phyloP scores from a whole-genome alignment of 225 moss, liverwort and hornwort species.

The Climacium dendroides region DNA sequence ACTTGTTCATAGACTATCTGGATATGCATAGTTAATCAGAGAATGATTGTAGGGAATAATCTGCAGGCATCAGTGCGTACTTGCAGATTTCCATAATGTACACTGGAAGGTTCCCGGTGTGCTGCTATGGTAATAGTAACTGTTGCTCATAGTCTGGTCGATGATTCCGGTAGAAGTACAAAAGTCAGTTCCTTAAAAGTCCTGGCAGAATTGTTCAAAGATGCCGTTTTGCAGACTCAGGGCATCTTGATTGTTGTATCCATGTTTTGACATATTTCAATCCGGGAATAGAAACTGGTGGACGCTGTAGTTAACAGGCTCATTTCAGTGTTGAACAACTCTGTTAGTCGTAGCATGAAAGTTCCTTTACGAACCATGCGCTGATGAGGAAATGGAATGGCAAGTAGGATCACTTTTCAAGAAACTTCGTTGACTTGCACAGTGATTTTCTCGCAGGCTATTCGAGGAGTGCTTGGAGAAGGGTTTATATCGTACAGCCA shows the following conservation, averaged over 20 bases:
- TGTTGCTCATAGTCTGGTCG: neutral
- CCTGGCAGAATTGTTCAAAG: neutral
- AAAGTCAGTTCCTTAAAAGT: neutral
- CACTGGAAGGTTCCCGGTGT: neutral
- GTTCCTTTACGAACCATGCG: neutral
- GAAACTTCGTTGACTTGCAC: neutral
- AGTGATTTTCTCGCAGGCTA: constrained; percentile 35
- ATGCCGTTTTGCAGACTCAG: neutral
- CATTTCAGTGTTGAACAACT: neutral
- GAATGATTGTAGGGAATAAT: neutral
- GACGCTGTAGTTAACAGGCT: neutral
- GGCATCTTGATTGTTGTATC: neutral
- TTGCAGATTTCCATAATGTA: neutral
- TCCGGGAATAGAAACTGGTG: neutral
- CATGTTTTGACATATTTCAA: neutral
- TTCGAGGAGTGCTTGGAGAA: constrained; percentile 95
- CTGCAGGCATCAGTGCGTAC: neutral
- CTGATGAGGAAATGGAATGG: neutral
- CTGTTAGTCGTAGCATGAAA: neutral
- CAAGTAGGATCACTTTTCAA: neutral
- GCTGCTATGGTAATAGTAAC: neutral
- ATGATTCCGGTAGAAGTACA: neutral
- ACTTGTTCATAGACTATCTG: neutral
- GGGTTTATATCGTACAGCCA: constrained; percentile 89
- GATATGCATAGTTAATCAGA: neutral